Conservation (phyloP, 768 basidiomycete species). For the Lyophyllum atratum region DNA sequence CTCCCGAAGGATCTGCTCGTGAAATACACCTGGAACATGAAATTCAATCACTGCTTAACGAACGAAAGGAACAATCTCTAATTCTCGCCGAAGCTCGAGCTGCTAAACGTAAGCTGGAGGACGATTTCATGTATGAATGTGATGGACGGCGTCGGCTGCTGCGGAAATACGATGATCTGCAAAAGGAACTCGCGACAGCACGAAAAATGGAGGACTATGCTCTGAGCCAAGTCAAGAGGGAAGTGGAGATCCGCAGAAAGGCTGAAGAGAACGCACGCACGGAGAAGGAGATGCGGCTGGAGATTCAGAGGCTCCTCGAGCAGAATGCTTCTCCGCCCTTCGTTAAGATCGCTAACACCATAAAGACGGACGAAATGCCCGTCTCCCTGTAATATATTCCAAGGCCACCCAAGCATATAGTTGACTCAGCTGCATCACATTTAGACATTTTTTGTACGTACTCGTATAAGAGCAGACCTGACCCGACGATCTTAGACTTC, state of each 20-base stretch:
- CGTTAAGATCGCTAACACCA: conserved; percentile 14
- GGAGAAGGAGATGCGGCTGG: conserved; percentile 24
- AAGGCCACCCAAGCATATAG: background rate
- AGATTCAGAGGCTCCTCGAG: conserved; percentile 12
- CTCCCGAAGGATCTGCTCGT: background rate
- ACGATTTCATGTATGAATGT: conserved; percentile 35
- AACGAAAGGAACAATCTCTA: conserved; percentile 26
- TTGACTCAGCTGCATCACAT: background rate
- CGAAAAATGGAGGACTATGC: conserved; percentile 31
- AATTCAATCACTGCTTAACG: conserved; percentile 38
- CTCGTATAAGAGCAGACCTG: too few relatives aligned
- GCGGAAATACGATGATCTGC: conserved; percentile 31
- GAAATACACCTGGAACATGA: conserved; percentile 33
- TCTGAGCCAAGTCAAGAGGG: conserved; percentile 29
- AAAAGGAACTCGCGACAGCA: conserved; percentile 31
- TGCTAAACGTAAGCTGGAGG: conserved; percentile 48
- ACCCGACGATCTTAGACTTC: conserved; percentile 4
- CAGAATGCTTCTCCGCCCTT: conserved; percentile 9
- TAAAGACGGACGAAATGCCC: conserved; percentile 7
- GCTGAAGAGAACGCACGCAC: conserved; percentile 59
- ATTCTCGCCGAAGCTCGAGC: conserved; percentile 33
- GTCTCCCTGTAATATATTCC: background rate
- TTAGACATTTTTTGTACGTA: conserved; percentile 3
- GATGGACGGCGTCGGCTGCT: conserved; percentile 37
- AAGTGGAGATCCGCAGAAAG: conserved; percentile 65